Base-by-base conservation (phyloP, 495 filamentous ascomycete genomes). In the Sphaerosporella brunnea region DNA sequence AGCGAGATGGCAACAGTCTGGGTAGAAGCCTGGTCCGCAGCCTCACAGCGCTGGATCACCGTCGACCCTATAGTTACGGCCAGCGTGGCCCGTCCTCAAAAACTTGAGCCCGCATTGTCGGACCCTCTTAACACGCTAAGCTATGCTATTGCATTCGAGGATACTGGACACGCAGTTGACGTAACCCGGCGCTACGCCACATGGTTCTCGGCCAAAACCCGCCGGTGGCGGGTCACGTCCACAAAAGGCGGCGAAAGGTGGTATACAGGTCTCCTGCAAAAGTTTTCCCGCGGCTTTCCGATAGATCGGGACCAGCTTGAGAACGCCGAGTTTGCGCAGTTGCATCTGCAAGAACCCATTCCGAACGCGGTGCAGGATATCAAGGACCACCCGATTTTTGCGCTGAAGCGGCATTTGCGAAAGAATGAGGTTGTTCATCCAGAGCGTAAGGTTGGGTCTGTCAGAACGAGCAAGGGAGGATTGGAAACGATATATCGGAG, bases 291-390 rank as follows among this genome's bases (percentile, higher is more conserved):
- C 30, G 43, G 32, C 15, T 48, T 5, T n/a, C 48, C 41, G 19
- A 66, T 73, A 36, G 79, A 86, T 53, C 68, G 83, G 2, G 84
- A 94, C 53, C 78, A 84, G 62, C 72, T 90, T 20, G 90, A 97
- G 59, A 69, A 79, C 23, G 76, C 69, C 8, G 86, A 93, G 54
- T 64, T 97, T 2, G 69, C 73, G 0, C 69, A 72, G 4, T 74
- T 72, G 49, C 78, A 83, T 48, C 74, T 77, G 0, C 66, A 69
- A 9, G 90, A 99, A 57, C 80, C 81, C 3, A 86, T 99, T 77
- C 90, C 90, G 3, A 73, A 76, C 36, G 93, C 86, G 53, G 74
- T 95, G 15, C 73, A 77, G 36, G 88, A 96, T 56, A 92, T 95
- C 64, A 94, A 93, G 59, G 77, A 82, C 54, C 90, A 99, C 63